A percentile compares a stretch with the other conserved stretches of the same genome.
phyloP scores from a whole-genome alignment of 2,329 filamentous ascomycete species.

The Aschersonia sp. region DNA sequence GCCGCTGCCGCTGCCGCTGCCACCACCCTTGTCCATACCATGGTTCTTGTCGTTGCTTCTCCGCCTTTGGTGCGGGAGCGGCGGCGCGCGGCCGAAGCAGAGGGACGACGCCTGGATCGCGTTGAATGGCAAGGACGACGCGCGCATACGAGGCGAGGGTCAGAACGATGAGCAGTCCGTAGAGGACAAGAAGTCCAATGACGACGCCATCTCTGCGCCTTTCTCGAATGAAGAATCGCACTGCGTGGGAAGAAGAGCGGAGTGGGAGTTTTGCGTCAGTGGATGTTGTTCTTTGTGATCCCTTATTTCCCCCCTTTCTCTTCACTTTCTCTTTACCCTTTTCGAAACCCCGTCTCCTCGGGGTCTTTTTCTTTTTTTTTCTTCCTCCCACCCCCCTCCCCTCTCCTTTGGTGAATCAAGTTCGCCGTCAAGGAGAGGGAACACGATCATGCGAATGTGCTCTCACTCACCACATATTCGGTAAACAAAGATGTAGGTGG shows the following conservation, averaged over 20 bases:
- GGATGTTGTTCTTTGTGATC: too few species aligned
- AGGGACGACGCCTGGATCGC: slow-evolving; percentile 60
- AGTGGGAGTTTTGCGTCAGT: neutral
- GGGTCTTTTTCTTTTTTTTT: too few species aligned
- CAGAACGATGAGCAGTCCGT: slow-evolving; percentile 55
- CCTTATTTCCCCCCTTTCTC: too few species aligned
- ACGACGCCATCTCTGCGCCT: slow-evolving; percentile 39
- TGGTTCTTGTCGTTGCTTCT: slow-evolving; percentile 5
- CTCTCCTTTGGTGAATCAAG: too few species aligned
- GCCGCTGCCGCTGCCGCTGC: too few species aligned
- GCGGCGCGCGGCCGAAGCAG: slow-evolving; percentile 25
- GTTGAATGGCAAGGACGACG: slow-evolving; percentile 50
- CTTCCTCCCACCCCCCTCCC: too few species aligned
- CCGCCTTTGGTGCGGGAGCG: slow-evolving; percentile 11
- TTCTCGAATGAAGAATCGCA: slow-evolving; percentile 51
- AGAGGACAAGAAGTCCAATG: slow-evolving; percentile 55
- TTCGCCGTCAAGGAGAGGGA: too few species aligned
- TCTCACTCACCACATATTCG: slow-evolving; percentile 43
- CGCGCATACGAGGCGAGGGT: slow-evolving; percentile 56
- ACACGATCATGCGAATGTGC: too few species aligned
- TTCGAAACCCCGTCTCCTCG: too few species aligned
- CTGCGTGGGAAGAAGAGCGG: slow-evolving; percentile 15
- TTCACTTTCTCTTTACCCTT: too few species aligned
- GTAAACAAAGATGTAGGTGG: slow-evolving; percentile 55
- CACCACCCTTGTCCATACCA: neutral